Conservation (phyloP, 1,284 basidiomycete genomes). For the Xerocomus amazonicus region DNA sequence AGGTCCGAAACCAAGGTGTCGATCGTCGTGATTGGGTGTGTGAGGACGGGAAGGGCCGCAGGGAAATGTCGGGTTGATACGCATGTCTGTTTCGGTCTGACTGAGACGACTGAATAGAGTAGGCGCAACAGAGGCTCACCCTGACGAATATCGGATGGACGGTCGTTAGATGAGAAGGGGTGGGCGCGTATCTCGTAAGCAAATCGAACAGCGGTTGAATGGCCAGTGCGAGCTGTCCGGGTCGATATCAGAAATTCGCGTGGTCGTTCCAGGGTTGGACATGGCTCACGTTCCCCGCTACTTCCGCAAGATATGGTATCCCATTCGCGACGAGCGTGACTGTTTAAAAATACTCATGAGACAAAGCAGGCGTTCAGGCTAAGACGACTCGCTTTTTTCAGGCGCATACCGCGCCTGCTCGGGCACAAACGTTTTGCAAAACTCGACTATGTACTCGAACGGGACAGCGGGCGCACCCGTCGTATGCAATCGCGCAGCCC, state of each 20-base stretch:
- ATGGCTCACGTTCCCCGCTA: conserved; percentile 42
- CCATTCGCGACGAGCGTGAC: conserved; percentile 51
- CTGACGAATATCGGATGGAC: conserved; percentile 62
- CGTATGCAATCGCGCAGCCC: conserved; percentile 50
- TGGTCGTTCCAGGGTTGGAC: background rate
- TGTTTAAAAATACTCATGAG: conserved; percentile 14
- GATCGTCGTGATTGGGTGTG: conserved; percentile 55
- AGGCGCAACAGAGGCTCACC: conserved; percentile 25
- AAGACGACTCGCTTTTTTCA: conserved; percentile 49
- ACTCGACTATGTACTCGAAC: conserved; percentile 46
- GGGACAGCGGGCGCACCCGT: conserved; percentile 35
- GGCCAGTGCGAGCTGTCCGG: conserved; percentile 43
- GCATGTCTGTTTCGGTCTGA: conserved; percentile 28
- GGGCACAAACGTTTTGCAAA: conserved; percentile 56
- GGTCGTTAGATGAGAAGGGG: conserved; percentile 58
- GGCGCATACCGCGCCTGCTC: conserved; percentile 60
- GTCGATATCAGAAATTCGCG: background rate
- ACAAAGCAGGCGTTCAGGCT: too few species aligned
- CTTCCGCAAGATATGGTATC: conserved; percentile 38
- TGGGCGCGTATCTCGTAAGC: conserved; percentile 56
- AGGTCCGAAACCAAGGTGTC: conserved; percentile 53
- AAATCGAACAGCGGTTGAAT: conserved; percentile 58
- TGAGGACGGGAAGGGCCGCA: conserved; percentile 55
- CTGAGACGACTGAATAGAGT: background rate
- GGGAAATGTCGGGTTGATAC: conserved; percentile 50